Evolutionary conservation across 2,329 filamentous ascomycete genomes (phyloP), one percentile per base, ranked within the genome.

Genomic region (Penicillium oxalicum): DNA sequence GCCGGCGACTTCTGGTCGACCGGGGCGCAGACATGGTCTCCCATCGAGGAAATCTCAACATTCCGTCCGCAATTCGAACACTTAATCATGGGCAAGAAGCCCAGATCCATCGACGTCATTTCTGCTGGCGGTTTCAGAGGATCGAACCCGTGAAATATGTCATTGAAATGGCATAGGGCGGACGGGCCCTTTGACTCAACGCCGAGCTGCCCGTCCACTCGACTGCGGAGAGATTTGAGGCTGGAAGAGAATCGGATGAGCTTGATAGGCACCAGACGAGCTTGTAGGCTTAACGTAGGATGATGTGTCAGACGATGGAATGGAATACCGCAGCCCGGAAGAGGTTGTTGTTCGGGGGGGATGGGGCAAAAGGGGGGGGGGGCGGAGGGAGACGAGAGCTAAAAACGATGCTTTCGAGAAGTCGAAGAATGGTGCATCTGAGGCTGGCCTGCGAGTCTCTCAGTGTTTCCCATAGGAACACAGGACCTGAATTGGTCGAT

Each of bases 41-140:
- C 88, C 84, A 95, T 87, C 67, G 84, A 75, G 36, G 86, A 85
- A 58, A 95, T 93, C 64, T 91, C 85, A 51, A 95, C 87, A 61
- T 91, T 81, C 36, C 74, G 70, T 36, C 82, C 81, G 66, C 89
- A 95, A 72, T 78, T 83, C 45, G 89, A 94, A 71, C 89, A 95
- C 77, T 91, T 95, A 71, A 95, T 87, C 25, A 83, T 83, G 63
- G 89, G 88, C 74, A 93, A 76, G 56, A 91, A 82, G 68, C 80
- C 85, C 67, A 82, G 78, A 63, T 83, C 77, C 60, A 75, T 75
- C 48, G 64, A 55, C 44, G 64, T 63, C 62, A 70, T 70, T 44
- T 58, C 45, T 36, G 39, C 53, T 42, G 29, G 29, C 41, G 38
- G 29, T 37, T 18, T 38, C 40, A 42, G 37, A 42, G 33, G 35